Base-by-base conservation (phyloP, 768 basidiomycete genomes). In the Multifurca ochricompacta region DNA sequence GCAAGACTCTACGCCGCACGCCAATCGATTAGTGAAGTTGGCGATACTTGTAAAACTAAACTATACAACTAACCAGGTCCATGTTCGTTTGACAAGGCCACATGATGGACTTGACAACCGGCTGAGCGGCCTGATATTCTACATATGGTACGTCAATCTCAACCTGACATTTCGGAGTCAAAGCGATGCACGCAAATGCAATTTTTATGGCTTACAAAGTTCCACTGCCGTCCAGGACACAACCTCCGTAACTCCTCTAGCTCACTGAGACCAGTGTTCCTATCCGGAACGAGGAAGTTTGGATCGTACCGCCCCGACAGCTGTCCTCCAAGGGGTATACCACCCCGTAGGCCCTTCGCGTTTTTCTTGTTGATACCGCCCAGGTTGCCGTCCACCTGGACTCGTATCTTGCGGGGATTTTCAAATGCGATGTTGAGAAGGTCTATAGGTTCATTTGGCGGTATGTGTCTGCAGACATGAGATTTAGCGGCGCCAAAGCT, bases 381-480 rank as follows among this genome's bases (percentile, higher is more conserved):
- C 28, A 67, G 56, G 57, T 80, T 79, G 11, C 77, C 75, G 44
- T 74, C 73, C 19, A 70, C 56, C 55, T 76, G 72, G 3, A 74
- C 65, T 41, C 72, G 73, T 13, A 87, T 69, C 63, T 87, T 86
- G 6, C 91, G 79, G n/a, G 92, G 92, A 64, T 96, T 96, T 66
- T 97, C 92, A 61, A 97, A 97, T 1, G 91, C 90, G 4, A 97
- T 91, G 62, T 96, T 96, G 7, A 97, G 73, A 1, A 97, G 71
- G 64, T 97, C 94, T 47, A 97, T 91, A 0, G 91, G 87, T 65
- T 96, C 92, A 41, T 80, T 74, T 16, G 70, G 46, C 9, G 88
- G 82, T 31, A 92, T 66, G 65, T 90, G 79, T 54, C 92, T 94
- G 56, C 21, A 41, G 41, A 18, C 21, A 16, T 56, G 46, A 52